phyloP scores from a whole-genome alignment of 116 monocot species.

The Trichopus zeylanicus region DNA sequence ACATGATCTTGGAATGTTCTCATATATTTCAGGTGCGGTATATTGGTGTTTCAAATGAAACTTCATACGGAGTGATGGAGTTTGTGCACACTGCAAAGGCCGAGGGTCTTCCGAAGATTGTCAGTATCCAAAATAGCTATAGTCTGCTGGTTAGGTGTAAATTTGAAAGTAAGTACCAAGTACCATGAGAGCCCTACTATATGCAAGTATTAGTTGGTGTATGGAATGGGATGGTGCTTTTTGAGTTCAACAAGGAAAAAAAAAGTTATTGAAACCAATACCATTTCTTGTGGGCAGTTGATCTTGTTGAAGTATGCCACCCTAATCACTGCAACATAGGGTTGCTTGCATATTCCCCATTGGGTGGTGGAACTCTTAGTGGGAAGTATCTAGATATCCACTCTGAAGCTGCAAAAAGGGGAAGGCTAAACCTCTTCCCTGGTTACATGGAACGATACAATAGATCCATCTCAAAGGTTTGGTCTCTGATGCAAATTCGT shows the following conservation, averaged over 20 bases:
- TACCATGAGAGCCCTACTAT: too few relatives aligned
- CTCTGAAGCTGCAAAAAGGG: conserved; percentile 47
- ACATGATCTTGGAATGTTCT: too few relatives aligned
- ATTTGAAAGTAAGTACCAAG: conserved; percentile 62
- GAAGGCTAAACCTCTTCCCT: conserved; percentile 80
- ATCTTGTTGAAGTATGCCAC: conserved; percentile 87
- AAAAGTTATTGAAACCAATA: not conserved
- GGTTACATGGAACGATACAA: conserved; percentile 95
- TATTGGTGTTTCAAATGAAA: conserved; percentile 97
- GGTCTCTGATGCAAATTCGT: not conserved
- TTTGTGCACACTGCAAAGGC: conserved; percentile 81
- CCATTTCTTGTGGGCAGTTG: conserved; percentile 38
- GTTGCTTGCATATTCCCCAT: conserved; percentile 79
- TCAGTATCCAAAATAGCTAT: conserved; percentile 91
- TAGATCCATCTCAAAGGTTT: conserved; percentile 69
- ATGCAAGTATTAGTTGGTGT: too few relatives aligned
- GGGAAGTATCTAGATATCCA: conserved; percentile 75
- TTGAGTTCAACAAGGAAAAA: not conserved
- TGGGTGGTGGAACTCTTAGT: conserved; percentile 72
- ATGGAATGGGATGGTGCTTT: too few relatives aligned
- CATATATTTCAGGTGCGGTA: conserved; percentile 48
- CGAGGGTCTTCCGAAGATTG: conserved; percentile 81
- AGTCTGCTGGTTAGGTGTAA: conserved; percentile 62
- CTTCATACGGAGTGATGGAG: conserved; percentile 94
- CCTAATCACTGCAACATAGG: conserved; percentile 91